These are phyloP conservation scores for Pichia sp. DNA, from an alignment of 1,139 yeast species.

Conservation along the genomic window DNA sequence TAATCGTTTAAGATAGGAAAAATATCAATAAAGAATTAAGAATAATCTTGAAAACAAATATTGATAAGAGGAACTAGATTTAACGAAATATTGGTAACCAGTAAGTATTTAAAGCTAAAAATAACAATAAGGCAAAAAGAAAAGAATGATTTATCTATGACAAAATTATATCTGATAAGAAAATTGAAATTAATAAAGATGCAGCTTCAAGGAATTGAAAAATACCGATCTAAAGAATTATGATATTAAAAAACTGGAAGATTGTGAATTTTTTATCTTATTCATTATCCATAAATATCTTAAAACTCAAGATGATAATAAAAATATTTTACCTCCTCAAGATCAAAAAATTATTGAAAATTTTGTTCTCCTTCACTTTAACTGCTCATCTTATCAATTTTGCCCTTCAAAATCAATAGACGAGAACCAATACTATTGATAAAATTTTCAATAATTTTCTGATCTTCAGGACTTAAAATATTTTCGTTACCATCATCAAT, in stretches of 20 bases:
- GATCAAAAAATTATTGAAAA: constrained; percentile 72
- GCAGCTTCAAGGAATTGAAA: constrained; percentile 83
- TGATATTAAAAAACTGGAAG: constrained; percentile 58
- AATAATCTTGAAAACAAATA: too few relatives aligned
- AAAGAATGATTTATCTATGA: constrained; percentile 49
- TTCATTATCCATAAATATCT: constrained; percentile 92
- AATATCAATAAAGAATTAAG: too few relatives aligned
- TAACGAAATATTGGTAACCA: constrained; percentile 83
- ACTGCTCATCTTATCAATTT: constrained; percentile 22
- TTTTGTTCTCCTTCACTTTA: constrained; percentile 36
- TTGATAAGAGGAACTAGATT: constrained; percentile 52
- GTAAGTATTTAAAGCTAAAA: constrained; percentile 59
- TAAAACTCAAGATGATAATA: constrained; percentile 33
- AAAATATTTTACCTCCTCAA: constrained; percentile 31
- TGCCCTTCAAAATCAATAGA: constrained; percentile 51
- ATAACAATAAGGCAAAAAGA: background rate
- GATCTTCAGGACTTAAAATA: constrained; percentile 42
- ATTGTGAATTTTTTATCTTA: constrained; percentile 73
- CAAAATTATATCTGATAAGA: constrained; percentile 82
- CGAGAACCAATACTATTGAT: constrained; percentile 69
- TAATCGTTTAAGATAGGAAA: too few relatives aligned
- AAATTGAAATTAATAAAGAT: constrained; percentile 82
- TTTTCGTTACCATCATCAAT: constrained; percentile 26
- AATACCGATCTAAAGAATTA: background rate
- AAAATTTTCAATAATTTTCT: constrained; percentile 68